Conservation (phyloP, 441 rosid genomes). For the Corymbia calophylla region DNA sequence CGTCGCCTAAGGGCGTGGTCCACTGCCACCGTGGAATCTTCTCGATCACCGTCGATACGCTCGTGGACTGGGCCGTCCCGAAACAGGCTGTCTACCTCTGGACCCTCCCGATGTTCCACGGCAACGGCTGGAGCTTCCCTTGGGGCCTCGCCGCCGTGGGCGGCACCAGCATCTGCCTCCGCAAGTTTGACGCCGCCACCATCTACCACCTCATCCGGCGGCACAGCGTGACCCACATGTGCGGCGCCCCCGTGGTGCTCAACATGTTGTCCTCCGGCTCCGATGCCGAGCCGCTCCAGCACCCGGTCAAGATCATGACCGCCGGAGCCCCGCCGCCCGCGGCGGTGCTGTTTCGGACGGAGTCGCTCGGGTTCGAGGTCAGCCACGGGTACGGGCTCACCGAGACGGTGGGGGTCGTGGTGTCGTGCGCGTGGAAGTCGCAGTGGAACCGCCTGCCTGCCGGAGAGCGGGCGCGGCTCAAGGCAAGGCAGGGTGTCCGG, state of each 20-base stretch:
- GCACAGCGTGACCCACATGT: conserved; percentile 75
- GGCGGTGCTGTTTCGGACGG: conserved; percentile 45
- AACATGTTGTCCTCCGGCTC: conserved; percentile 54
- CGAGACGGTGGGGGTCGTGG: conserved; percentile 46
- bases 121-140: conserved; percentile 72
- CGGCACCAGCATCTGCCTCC: conserved; percentile 61
- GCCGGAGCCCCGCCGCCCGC: conserved; percentile 92
- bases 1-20: conserved; percentile 80
- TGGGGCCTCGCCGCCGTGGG: conserved; percentile 65
- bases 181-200: conserved; percentile 40
- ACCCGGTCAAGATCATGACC: conserved; percentile 47
- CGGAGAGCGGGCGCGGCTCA: conserved; percentile 53
- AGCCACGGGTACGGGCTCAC: conserved; percentile 76
- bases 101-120: conserved; percentile 81
- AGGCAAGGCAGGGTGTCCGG: conserved; percentile 24
- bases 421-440: conserved; percentile 73
- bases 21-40: conserved; percentile 60
- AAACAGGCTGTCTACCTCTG: conserved; percentile 64
- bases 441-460: conserved; percentile 56
- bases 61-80: conserved; percentile 62
- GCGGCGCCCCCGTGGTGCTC: conserved; percentile 78
- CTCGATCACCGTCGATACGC: conserved; percentile 26
- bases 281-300: conserved; percentile 14
- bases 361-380: conserved; percentile 59
- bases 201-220: conserved; percentile 25